Conservation (phyloP, 192 early-diverging fungal genomes). For the Coemansia furcata region DNA sequence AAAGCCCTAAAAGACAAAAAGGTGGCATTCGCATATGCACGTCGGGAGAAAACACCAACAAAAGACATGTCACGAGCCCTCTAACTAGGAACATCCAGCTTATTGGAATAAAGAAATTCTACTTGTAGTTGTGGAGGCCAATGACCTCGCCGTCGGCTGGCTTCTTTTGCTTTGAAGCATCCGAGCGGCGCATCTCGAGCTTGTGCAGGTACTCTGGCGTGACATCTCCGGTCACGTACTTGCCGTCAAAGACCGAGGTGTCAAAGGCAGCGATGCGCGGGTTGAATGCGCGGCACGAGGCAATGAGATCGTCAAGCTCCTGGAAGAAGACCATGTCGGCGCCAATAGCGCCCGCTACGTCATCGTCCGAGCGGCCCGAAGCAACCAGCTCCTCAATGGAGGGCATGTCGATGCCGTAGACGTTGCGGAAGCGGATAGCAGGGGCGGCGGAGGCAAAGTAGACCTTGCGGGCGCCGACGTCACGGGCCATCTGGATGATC, state of each 20-base stretch:
- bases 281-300: slow-evolving; percentile 85
- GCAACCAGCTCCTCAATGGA: slow-evolving; percentile 90
- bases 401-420: slow-evolving; percentile 99
- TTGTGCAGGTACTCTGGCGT: slow-evolving; percentile 65
- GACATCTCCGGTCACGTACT: slow-evolving; percentile 85
- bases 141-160: slow-evolving; percentile 37
- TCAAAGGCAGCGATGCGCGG: slow-evolving; percentile 82
- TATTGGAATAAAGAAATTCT: background rate
- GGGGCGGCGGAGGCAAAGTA: slow-evolving; percentile 99
- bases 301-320: slow-evolving; percentile 79
- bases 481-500: slow-evolving; percentile 99
- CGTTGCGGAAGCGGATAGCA: slow-evolving; percentile 95
- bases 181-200: slow-evolving; percentile 49
- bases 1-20: background rate
- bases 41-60: slow-evolving; percentile 1
- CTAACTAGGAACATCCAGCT: background rate
- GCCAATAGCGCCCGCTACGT: slow-evolving; percentile 85
- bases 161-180: slow-evolving; percentile 42
- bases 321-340: slow-evolving; percentile 97
- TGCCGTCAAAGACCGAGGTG: slow-evolving; percentile 94
- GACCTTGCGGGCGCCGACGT: slow-evolving; percentile 96
- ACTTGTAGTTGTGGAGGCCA: slow-evolving; percentile 55
- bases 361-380: slow-evolving; percentile 69
- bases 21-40: slow-evolving; percentile 1
- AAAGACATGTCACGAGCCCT: background rate